phyloP scores from a whole-genome alignment of 768 basidiomycete genomes.

The Guyanaporus albipodus region DNA sequence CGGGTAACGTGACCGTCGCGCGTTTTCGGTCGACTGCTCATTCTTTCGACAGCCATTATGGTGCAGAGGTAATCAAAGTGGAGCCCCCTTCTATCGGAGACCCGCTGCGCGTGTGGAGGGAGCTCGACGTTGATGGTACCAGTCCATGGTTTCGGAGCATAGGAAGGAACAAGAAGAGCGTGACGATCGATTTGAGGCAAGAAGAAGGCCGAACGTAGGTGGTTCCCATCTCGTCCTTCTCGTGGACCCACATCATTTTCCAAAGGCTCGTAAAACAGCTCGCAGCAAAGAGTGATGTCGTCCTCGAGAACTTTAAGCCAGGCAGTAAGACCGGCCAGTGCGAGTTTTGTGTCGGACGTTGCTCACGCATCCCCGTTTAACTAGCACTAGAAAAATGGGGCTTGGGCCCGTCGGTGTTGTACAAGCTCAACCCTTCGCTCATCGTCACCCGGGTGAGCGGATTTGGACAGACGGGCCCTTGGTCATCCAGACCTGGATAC shows the following conservation, averaged over 20 bases:
- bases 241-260: not conserved
- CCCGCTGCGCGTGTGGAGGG: constrained; percentile 67
- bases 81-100: constrained; percentile 63
- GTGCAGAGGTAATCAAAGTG: constrained; percentile 70
- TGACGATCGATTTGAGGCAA: constrained; percentile 61
- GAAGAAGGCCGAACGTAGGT: constrained; percentile 50
- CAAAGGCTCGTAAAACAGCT: constrained; percentile 58
- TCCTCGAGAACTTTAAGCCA: constrained; percentile 72
- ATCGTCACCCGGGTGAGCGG: constrained; percentile 87
- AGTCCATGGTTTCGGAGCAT: constrained; percentile 76
- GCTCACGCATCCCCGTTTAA: not conserved
- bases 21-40: too few species aligned
- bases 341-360: not conserved
- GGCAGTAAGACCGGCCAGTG: constrained; percentile 46
- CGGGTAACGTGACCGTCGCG: too few species aligned
- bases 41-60: constrained; percentile 52
- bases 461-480: constrained; percentile 73
- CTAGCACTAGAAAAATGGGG: constrained; percentile 73
- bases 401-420: constrained; percentile 53
- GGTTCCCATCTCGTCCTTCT: not conserved
- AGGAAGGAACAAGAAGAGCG: constrained; percentile 70
- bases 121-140: constrained; percentile 64
- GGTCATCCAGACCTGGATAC: constrained; percentile 66
- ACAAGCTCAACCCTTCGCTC: constrained; percentile 77
- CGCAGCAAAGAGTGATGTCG: constrained; percentile 60